Conservation (phyloP, 768 basidiomycete genomes). For the Leucosporidium scottii region DNA sequence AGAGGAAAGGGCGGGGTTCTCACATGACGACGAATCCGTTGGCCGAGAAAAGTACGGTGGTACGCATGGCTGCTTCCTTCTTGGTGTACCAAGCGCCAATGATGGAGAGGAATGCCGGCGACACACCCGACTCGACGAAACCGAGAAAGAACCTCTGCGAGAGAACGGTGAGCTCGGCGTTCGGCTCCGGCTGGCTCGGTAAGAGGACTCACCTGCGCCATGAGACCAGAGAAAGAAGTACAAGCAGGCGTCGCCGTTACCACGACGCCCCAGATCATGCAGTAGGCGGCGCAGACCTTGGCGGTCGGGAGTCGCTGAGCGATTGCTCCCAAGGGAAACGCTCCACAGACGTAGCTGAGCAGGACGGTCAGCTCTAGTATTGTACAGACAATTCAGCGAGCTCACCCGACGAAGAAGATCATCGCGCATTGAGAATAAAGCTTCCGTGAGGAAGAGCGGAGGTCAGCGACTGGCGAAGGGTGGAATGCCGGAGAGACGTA, state of each 20-base stretch:
- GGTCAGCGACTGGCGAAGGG: neutral
- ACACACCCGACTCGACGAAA: constrained; percentile 1
- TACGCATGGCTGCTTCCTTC: neutral
- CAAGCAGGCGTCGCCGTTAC: neutral
- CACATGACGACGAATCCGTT: neutral
- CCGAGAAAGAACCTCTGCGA: neutral
- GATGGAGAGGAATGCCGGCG: constrained; percentile 4
- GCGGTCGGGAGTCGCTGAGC: neutral
- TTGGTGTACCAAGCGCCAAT: constrained; percentile 5
- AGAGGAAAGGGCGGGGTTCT: neutral
- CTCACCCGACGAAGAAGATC: neutral
- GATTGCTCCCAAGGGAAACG: neutral
- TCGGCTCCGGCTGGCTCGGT: too few relatives aligned
- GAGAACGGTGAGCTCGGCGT: too few relatives aligned
- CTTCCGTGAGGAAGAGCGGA: neutral
- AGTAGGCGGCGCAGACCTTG: neutral
- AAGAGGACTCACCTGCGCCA: neutral
- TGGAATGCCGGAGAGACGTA: neutral
- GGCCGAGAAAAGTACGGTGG: neutral
- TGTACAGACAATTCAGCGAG: too few relatives aligned
- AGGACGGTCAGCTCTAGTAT: too few relatives aligned
- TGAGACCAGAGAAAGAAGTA: neutral
- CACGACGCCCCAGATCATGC: neutral
- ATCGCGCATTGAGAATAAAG: neutral
- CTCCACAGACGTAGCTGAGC: neutral